Base-by-base conservation (phyloP, 164 flowering plant species). In the Hamamelis virginiana region DNA sequence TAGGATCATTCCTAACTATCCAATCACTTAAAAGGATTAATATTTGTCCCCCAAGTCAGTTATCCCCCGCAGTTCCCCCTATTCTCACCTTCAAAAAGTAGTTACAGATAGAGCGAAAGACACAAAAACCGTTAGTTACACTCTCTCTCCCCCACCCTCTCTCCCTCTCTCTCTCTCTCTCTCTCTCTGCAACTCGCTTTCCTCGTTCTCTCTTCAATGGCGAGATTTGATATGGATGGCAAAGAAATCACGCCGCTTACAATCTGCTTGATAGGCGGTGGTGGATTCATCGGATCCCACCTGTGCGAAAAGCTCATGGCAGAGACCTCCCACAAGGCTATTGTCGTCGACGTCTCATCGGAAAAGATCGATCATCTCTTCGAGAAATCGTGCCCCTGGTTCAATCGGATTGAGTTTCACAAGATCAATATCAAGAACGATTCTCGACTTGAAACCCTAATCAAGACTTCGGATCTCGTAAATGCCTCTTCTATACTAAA, bases 281-380 rank as follows among this genome's bases (percentile, higher is more conserved):
- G 71, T 0, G 69, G 69, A 21, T 67, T 55, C 69, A 67, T 67
- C 60, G 69, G 69, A 41, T 67, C 69, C 18, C 72, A 61, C 44
- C 75, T 72, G 8, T 72, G 75, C 64, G 75, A 67, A 28, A 72
- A 72, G 64, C 71, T 72, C 52, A 61, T 72, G 61, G 64, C 48
- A 48, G 61, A 67, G 43, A 67, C 75, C 25, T 47, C 62, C 1
- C 71, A 67, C 51, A 72, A 61, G 19, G 64, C 65, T 23, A 23
- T 66, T 60, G 61, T 43, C 66, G 27, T 67, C 12, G 66, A 72
- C 58, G 70, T 59, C 1, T 66, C 28, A 5, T 25, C 25, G 16
- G 47, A 66, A 52, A 69, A 69, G 57, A 69, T 69, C 55, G 44
- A 28, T 19, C 71, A 69, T 50, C 64, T 69, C 53, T 18, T 69